Evolutionary conservation across 768 basidiomycete genomes (phyloP).

Genomic region (Mycena venus): DNA sequence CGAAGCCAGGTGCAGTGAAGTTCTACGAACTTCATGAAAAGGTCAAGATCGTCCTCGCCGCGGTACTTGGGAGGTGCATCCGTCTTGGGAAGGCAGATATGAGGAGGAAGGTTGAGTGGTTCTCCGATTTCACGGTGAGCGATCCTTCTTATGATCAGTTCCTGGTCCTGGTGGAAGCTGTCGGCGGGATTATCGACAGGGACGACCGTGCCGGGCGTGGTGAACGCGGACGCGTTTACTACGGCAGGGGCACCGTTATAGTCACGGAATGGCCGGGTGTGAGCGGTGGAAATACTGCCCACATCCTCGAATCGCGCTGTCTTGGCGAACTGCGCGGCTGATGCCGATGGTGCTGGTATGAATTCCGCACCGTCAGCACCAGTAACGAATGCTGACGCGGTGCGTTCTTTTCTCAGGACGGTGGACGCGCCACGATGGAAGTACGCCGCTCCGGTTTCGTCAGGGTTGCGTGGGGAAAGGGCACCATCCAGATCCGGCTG

Average conservation of each 20-base stretch:
- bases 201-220: too few species aligned
- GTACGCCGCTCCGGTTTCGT: neutral
- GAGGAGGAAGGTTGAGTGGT: neutral
- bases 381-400: neutral
- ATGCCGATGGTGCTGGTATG: neutral
- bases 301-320: neutral
- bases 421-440: neutral
- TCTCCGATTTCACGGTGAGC: neutral
- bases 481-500: neutral
- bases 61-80: neutral
- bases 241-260: neutral
- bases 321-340: neutral
- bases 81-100: too few species aligned
- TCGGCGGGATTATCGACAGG: too few species aligned
- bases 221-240: too few species aligned
- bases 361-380: neutral
- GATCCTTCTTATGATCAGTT: neutral
- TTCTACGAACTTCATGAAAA: neutral
- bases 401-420: neutral
- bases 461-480: neutral
- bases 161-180: too few species aligned
- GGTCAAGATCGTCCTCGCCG: neutral
- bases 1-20: neutral
- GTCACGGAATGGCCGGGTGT: neutral
- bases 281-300: neutral